phyloP scores from a whole-genome alignment of 2,329 filamentous ascomycete species.

The Phaeosphaeriaceae sp. region DNA sequence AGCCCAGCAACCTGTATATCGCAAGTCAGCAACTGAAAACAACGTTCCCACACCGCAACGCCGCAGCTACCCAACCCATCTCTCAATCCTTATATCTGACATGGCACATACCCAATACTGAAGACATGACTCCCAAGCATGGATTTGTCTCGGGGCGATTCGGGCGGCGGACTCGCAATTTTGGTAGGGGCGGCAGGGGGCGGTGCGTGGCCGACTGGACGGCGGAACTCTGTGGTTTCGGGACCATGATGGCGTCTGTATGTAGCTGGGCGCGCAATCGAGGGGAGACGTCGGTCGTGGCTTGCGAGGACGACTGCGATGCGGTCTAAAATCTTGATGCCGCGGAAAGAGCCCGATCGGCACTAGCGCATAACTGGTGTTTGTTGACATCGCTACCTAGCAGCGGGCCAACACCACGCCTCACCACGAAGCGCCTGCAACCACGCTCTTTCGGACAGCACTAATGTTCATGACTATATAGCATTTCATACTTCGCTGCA shows the following conservation, averaged over 20 bases:
- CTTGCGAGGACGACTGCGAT: constrained; percentile 4
- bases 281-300: background rate
- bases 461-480: constrained; percentile 10
- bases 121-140: constrained; percentile 71
- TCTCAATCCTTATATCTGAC: background rate
- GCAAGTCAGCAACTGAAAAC: constrained; percentile 25
- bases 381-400: constrained; percentile 15
- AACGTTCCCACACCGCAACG: no score
- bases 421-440: constrained; percentile 10
- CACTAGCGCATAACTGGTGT: constrained; percentile 17
- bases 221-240: constrained; percentile 43
- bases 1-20: constrained; percentile 76
- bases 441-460: background rate
- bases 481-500: constrained; percentile 20
- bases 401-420: constrained; percentile 17
- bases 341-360: constrained; percentile 9
- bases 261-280: background rate
- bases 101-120: constrained; percentile 65
- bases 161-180: constrained; percentile 70
- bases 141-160: constrained; percentile 69
- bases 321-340: constrained; percentile 21
- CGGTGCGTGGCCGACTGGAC: constrained; percentile 51
- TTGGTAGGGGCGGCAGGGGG: constrained; percentile 65
- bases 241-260: constrained; percentile 37
- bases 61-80: background rate